These are phyloP conservation scores for Draba incana DNA, from an alignment of 345 rosid species.

Conservation along the genomic window DNA sequence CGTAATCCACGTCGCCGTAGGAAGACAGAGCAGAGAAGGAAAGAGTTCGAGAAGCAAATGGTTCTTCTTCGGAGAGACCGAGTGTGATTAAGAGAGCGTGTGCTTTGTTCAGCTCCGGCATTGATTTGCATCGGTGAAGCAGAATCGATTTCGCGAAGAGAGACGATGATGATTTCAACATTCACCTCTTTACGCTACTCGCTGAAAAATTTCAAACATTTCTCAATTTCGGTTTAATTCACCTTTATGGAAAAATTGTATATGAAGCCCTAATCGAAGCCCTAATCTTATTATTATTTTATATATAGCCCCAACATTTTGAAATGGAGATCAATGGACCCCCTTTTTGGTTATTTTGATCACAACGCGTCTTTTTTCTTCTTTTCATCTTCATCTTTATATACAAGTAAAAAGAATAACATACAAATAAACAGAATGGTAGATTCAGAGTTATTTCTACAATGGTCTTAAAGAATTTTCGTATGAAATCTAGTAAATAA, in stretches of 20 bases:
- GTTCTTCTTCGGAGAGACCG: constrained; percentile 57
- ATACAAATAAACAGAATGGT: constrained; percentile 20
- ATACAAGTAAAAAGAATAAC: too few relatives aligned
- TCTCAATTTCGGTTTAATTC: neutral
- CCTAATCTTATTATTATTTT: too few relatives aligned
- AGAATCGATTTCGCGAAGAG: constrained; percentile 38
- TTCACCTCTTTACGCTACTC: constrained; percentile 18
- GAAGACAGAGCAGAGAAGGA: constrained; percentile 58
- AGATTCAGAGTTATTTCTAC: constrained; percentile 3
- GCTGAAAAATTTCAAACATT: neutral
- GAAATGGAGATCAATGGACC: too few relatives aligned
- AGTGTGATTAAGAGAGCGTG: constrained; percentile 59
- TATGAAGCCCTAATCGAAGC: too few relatives aligned
- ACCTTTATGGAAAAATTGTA: too few relatives aligned
- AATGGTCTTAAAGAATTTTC: neutral
- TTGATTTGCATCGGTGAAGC: constrained; percentile 60
- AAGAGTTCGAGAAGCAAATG: constrained; percentile 50
- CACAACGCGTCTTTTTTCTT: too few relatives aligned
- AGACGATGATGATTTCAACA: constrained; percentile 50
- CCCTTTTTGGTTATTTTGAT: too few relatives aligned
- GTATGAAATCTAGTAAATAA: neutral
- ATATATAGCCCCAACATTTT: too few relatives aligned
- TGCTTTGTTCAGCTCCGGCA: constrained; percentile 52
- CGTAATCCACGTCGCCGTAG: constrained; percentile 53
- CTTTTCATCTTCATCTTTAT: too few relatives aligned